These are phyloP conservation scores for Tetrahymena malaccensis DNA, from an alignment of 73 alveolate genomes.

Conservation along the genomic window DNA sequence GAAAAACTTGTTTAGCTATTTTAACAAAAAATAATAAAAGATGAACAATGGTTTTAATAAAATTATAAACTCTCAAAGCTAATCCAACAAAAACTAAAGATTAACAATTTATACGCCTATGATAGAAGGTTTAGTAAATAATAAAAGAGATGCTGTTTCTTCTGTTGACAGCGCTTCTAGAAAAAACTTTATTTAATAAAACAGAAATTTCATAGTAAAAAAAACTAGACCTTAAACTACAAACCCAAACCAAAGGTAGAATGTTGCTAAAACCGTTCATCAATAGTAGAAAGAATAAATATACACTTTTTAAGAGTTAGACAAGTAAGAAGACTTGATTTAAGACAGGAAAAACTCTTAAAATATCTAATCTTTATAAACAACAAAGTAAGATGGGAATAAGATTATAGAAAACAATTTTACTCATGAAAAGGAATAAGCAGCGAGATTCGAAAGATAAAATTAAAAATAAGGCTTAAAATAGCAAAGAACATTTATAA, in stretches of 20 bases:
- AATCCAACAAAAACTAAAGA: neutral
- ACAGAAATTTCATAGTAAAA: neutral
- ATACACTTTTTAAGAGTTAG: neutral
- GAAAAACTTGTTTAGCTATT: neutral
- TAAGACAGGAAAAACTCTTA: neutral
- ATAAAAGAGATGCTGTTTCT: neutral
- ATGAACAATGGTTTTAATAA: neutral
- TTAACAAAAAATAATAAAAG: neutral
- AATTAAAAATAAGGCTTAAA: neutral
- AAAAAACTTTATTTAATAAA: neutral
- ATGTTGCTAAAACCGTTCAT: neutral
- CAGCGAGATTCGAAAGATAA: neutral
- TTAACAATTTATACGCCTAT: neutral
- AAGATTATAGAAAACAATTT: too few relatives aligned
- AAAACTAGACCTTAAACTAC: neutral
- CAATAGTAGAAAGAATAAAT: neutral
- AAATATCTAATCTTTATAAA: neutral
- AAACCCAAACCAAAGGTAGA: neutral
- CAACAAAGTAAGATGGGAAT: too few relatives aligned
- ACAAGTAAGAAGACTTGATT: too few relatives aligned
- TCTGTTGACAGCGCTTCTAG: neutral
- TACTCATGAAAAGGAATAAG: too few relatives aligned
- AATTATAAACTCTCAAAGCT: neutral
- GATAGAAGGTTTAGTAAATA: neutral
- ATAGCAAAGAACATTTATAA: neutral